Conservation (phyloP, 2,329 filamentous ascomycete genomes). For the Monilinia aucupariae region DNA sequence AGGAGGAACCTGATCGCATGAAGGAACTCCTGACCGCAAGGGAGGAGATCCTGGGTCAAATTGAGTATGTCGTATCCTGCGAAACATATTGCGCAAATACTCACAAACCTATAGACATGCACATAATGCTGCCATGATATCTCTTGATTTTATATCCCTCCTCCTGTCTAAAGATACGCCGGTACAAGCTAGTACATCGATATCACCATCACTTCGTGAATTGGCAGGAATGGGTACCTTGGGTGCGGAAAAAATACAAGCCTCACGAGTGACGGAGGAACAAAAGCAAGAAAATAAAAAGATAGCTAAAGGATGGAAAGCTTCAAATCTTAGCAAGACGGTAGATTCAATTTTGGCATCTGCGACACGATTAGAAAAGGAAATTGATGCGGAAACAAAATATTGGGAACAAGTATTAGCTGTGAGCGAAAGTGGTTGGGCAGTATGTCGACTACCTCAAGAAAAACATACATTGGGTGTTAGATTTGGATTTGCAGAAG, state of each 20-base stretch:
- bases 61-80: constrained; percentile 44
- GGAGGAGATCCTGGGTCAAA: constrained; percentile 52
- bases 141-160: constrained; percentile 78
- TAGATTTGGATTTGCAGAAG: constrained; percentile 79
- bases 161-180: constrained; percentile 78
- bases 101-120: constrained; percentile 36
- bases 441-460: constrained; percentile 69
- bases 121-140: constrained; percentile 59
- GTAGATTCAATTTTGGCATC: constrained; percentile 69
- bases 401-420: constrained; percentile 87
- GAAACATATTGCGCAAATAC: constrained; percentile 1
- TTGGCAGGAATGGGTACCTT: constrained; percentile 69
- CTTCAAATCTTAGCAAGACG: constrained; percentile 69
- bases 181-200: constrained; percentile 60
- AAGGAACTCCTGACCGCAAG: constrained; percentile 42
- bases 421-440: constrained; percentile 81
- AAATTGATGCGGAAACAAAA: constrained; percentile 72
- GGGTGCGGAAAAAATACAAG: constrained; percentile 59
- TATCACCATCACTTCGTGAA: constrained; percentile 66
- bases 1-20: constrained; percentile 38
- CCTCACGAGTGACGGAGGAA: constrained; percentile 53
- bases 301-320: constrained; percentile 64
- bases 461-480: constrained; percentile 74
- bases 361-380: constrained; percentile 65
- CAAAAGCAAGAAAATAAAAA: constrained; percentile 52